Evolutionary conservation across 768 basidiomycete species (phyloP).

Genomic region (Chalciporus chontae): DNA sequence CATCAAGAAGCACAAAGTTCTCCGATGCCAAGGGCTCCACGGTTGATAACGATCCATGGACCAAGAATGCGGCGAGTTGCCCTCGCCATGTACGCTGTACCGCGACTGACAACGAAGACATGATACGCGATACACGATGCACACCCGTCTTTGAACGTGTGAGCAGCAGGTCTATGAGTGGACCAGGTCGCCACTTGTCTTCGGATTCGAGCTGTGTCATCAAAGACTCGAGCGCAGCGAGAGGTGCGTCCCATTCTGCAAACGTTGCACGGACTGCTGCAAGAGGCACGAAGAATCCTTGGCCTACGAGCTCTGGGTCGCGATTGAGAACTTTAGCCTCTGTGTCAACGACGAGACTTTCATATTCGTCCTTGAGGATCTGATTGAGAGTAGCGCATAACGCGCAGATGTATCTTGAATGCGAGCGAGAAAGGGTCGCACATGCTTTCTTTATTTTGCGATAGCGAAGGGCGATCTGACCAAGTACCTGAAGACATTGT

Average conservation of each 20-base stretch:
- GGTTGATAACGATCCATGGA: slow-evolving; percentile 66
- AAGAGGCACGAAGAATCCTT: slow-evolving; percentile 80
- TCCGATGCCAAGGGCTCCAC: slow-evolving; percentile 66
- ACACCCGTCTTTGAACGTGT: slow-evolving; percentile 74
- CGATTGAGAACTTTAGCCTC: slow-evolving; percentile 75
- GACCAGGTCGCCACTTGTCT: slow-evolving; percentile 60
- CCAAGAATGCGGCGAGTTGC: slow-evolving; percentile 76
- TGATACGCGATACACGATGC: slow-evolving; percentile 67
- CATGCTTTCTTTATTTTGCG: slow-evolving; percentile 63
- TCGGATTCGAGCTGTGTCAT: slow-evolving; percentile 58
- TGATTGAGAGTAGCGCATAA: slow-evolving; percentile 69
- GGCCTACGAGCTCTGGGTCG: slow-evolving; percentile 74
- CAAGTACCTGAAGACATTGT: slow-evolving; percentile 78
- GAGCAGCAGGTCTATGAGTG: slow-evolving; percentile 75
- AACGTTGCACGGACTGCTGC: slow-evolving; percentile 82
- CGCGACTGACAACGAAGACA: slow-evolving; percentile 64
- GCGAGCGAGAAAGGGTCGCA: slow-evolving; percentile 46
- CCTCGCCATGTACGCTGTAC: slow-evolving; percentile 83
- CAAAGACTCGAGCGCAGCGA: slow-evolving; percentile 66
- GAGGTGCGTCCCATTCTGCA: slow-evolving; percentile 84
- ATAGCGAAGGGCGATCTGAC: slow-evolving; percentile 71
- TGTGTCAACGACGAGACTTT: slow-evolving; percentile 71
- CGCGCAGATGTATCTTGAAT: slow-evolving; percentile 76
- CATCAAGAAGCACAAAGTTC: slow-evolving; percentile 55
- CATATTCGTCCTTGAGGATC: slow-evolving; percentile 78